phyloP scores from a whole-genome alignment of 768 basidiomycete genomes.

The Pulveroboletus sp. region DNA sequence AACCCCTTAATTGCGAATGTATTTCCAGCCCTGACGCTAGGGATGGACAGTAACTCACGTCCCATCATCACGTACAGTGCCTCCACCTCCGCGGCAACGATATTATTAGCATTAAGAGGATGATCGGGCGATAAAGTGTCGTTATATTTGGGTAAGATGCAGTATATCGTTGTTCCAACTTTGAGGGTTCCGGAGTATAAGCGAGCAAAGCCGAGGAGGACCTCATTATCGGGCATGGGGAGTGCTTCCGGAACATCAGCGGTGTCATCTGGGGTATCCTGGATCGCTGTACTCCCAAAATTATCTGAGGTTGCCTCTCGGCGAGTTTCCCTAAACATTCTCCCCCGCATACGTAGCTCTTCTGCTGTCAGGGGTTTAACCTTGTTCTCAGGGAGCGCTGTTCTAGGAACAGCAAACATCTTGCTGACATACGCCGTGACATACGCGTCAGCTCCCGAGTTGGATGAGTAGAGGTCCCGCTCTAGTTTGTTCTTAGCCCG shows the following conservation, averaged over 20 bases:
- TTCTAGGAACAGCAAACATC: constrained; percentile 89
- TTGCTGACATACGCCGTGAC: constrained; percentile 92
- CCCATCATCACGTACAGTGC: constrained; percentile 98
- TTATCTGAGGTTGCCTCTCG: constrained; percentile 32
- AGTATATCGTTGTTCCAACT: constrained; percentile 59
- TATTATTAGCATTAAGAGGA: constrained; percentile 61
- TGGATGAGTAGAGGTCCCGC: constrained; percentile 71
- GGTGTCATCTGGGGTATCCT: constrained; percentile 3
- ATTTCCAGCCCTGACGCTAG: constrained; percentile 84
- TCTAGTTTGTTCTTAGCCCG: constrained; percentile 80
- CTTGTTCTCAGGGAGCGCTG: constrained; percentile 85
- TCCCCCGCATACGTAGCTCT: constrained; percentile 69
- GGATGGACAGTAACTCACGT: constrained; percentile 80
- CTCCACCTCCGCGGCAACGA: constrained; percentile 59
- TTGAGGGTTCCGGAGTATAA: constrained; percentile 86
- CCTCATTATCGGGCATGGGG: constrained; percentile 41
- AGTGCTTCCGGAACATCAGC: neutral
- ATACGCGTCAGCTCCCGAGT: constrained; percentile 49
- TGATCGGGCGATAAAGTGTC: constrained; percentile 56
- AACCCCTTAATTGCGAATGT: constrained; percentile 91
- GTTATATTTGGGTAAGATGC: constrained; percentile 86
- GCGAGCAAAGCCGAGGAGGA: constrained; percentile 87
- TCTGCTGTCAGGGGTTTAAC: constrained; percentile 73
- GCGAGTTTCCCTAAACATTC: constrained; percentile 46
- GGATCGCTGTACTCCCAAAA: constrained; percentile 6